Conservation (phyloP, 345 rosid genomes). For the Angophora floribunda region DNA sequence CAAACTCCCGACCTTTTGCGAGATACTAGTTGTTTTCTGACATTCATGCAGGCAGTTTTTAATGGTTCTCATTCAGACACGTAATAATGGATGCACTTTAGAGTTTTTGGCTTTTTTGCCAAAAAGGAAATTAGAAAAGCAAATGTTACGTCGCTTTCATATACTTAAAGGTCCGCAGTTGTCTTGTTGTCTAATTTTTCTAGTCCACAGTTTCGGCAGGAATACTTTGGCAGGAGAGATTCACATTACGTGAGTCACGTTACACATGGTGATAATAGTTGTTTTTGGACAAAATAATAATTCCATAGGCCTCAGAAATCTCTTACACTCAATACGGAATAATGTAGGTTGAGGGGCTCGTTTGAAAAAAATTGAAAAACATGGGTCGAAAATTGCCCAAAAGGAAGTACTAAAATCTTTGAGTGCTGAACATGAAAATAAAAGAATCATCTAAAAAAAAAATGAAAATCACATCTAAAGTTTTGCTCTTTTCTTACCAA, state of each 20-base stretch:
- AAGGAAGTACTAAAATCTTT: background rate
- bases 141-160: background rate
- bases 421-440: background rate
- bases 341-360: background rate
- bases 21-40: no score
- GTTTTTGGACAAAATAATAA: background rate
- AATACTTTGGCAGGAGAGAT: background rate
- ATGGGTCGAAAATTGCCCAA: background rate
- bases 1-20: no score
- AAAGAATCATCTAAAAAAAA: no score
- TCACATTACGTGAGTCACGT: background rate
- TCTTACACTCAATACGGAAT: background rate
- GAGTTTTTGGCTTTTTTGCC: background rate
- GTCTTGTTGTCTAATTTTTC: background rate
- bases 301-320: background rate
- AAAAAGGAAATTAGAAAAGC: no score
- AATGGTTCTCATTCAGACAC: no score
- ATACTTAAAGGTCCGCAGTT: background rate
- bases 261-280: background rate
- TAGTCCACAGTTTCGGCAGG: background rate
- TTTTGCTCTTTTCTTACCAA: background rate
- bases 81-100: no score
- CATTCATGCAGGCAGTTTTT: no score
- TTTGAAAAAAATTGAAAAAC: background rate
- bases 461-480: background rate